phyloP scores from a whole-genome alignment of 805 yeast genomes.

The Danielozyma ontarioensis region DNA sequence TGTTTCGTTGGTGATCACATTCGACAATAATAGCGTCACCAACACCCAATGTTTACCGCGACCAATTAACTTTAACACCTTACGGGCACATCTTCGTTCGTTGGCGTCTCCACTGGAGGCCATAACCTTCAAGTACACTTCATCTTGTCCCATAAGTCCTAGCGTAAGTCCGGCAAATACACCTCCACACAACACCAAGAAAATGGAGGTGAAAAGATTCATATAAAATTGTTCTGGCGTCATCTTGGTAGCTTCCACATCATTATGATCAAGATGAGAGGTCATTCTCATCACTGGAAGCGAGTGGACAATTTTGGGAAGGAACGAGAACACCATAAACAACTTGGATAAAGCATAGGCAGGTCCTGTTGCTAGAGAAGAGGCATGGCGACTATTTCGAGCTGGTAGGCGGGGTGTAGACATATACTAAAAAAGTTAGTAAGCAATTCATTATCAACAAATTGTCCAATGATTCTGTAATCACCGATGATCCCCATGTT shows the following conservation, averaged over 20 bases:
- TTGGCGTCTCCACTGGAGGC: conserved; percentile 73
- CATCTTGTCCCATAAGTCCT: conserved; percentile 97
- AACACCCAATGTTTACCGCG: conserved; percentile 95
- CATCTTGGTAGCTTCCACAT: conserved; percentile 15
- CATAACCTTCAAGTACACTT: conserved; percentile 86
- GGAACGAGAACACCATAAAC: conserved; percentile 25
- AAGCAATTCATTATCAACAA: too few relatives aligned
- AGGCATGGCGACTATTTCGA: conserved; percentile 25
- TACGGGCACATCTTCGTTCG: conserved; percentile 65
- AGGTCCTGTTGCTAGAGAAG: conserved; percentile 16
- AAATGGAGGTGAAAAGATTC: conserved; percentile 49
- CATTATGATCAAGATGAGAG: conserved; percentile 5
- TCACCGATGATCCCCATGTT: too few relatives aligned
- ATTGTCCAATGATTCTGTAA: too few relatives aligned
- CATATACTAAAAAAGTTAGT: too few relatives aligned
- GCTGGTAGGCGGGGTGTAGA: conserved; percentile 14
- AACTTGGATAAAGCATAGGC: conserved; percentile 20
- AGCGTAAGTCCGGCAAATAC: conserved; percentile 93
- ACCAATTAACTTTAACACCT: conserved; percentile 66
- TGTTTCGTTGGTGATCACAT: conserved; percentile 91
- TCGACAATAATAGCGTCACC: conserved; percentile 78
- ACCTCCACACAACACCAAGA: conserved; percentile 73
- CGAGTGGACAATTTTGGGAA: conserved; percentile 30
- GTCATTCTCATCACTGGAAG: conserved; percentile 22
- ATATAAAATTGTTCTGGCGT: conserved; percentile 39